Base-by-base conservation (phyloP, 495 filamentous ascomycete species). In the Schizothecium vesticola region DNA sequence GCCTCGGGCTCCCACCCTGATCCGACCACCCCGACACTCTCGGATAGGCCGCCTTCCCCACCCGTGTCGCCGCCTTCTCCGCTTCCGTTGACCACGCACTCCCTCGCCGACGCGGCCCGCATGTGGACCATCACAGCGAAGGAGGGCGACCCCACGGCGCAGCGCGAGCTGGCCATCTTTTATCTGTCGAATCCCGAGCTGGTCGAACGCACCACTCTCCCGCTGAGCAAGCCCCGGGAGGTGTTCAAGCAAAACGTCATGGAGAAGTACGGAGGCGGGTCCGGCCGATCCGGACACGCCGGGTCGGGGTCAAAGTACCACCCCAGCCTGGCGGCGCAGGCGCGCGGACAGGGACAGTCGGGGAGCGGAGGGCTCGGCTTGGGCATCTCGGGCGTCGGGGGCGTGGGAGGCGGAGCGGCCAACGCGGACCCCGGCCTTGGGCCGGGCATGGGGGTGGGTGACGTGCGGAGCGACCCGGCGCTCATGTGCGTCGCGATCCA, bases 401-500 rank as follows among this genome's bases (percentile, higher is more conserved):
- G 71, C 12, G 72, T 71, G 21, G 74, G 71, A 13, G 63, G 24
- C 24, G 68, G 71, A 9, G 67, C 56, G 24, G 74, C 69, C 25
- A 70, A 64, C 43, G 73, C 69, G 11, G 70, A 60, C 19, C 66
- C 59, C 3, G 69, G 69, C 16, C 64, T 60, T 5, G 67, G 64
- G 55, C 69, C 76, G 16, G 73, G 72, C 28, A 80, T 76, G 68
- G 80, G 79, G 43, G 66, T 70, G 23, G 75, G 76, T 11, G 87
- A 89, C 58, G 86, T 89, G 16, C 81, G 90, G 56, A 87, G 87
- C 62, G 93, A 99, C 75, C 93, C 95, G 21, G 88, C 90, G 60
- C 92, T 92, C 11, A 97, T 99, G 91, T 97, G 94, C 74, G 85
- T 97, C 64, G 94, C 96, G 4, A 90, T 97, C 74, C 95, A 99